A percentile compares a stretch with the other conserved stretches of the same genome.
These are phyloP conservation scores for Zymoseptoria tritici DNA, from an alignment of 2,329 filamentous ascomycete species.

Conservation along the genomic window DNA sequence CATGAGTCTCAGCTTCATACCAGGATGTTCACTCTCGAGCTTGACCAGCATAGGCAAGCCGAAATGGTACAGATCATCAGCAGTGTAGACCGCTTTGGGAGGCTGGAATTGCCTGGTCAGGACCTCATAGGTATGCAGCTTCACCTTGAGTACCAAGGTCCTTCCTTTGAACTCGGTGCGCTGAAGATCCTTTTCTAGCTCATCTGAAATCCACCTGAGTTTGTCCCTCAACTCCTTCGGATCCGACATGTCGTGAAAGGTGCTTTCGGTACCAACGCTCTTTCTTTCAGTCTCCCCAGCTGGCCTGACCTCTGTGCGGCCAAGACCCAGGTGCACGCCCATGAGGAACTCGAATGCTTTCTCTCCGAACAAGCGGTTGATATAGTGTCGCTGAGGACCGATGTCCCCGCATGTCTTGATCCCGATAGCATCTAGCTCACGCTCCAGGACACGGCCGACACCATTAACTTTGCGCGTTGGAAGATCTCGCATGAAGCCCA, in stretches of 20 bases:
- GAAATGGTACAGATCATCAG: conserved; percentile 77
- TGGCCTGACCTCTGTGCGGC: conserved; percentile 75
- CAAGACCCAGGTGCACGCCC: conserved; percentile 75
- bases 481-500: conserved; percentile 77
- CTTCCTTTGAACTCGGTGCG: conserved; percentile 77
- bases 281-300: conserved; percentile 87
- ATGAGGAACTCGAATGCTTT: conserved; percentile 86
- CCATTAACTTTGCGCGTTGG: conserved; percentile 90
- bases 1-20: conserved; percentile 75
- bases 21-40: conserved; percentile 73
- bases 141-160: conserved; percentile 88
- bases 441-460: conserved; percentile 86
- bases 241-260: conserved; percentile 73
- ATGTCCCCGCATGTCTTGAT: conserved; percentile 86
- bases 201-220: conserved; percentile 71
- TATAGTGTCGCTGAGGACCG: conserved; percentile 63
- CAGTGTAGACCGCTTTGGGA: conserved; percentile 61
- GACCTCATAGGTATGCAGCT: conserved; percentile 89
- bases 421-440: conserved; percentile 80
- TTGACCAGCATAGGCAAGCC: conserved; percentile 76
- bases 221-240: conserved; percentile 64
- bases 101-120: conserved; percentile 72
- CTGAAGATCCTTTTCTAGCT: conserved; percentile 77
- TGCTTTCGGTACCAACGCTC: conserved; percentile 87
- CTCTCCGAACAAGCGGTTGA: conserved; percentile 76